phyloP scores from a whole-genome alignment of 2,329 filamentous ascomycete genomes.

The Colletotrichum cuscutae region DNA sequence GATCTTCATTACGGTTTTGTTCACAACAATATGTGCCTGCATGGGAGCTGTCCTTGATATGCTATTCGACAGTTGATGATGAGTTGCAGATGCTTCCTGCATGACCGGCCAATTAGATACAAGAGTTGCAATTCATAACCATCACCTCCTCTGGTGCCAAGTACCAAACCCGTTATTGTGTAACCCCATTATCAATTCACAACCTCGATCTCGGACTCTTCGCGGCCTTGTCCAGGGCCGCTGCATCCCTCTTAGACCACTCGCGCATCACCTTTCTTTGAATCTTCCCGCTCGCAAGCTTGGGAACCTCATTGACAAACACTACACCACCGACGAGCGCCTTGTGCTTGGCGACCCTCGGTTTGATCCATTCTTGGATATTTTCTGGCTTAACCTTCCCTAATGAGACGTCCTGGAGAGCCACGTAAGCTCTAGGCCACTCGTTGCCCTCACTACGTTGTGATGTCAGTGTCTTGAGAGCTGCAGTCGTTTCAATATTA shows the following conservation, averaged over 20 bases:
- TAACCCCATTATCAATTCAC: neutral
- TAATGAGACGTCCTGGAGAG: constrained; percentile 56
- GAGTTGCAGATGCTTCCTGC: no score
- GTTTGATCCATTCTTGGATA: constrained; percentile 60
- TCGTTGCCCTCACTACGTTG: constrained; percentile 55
- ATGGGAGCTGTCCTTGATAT: no score
- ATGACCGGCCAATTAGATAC: no score
- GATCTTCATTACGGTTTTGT: no score
- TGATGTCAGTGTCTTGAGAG: neutral
- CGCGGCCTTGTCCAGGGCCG: constrained; percentile 38
- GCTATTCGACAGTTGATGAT: no score
- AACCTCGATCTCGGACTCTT: constrained; percentile 21
- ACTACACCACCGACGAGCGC: constrained; percentile 60
- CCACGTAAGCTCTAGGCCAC: constrained; percentile 64
- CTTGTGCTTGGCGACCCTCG: constrained; percentile 62
- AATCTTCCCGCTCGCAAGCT: constrained; percentile 68
- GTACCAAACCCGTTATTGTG: neutral
- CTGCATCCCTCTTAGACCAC: constrained; percentile 65
- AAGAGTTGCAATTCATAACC: neutral
- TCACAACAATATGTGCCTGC: no score
- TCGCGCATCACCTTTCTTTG: constrained; percentile 65
- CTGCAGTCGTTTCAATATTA: neutral
- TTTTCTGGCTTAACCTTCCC: constrained; percentile 59
- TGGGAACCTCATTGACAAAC: constrained; percentile 67
- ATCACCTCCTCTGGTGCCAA: neutral